phyloP scores from a whole-genome alignment of 2,329 filamentous ascomycete species.

The Sclerotiophoma versabilis region DNA sequence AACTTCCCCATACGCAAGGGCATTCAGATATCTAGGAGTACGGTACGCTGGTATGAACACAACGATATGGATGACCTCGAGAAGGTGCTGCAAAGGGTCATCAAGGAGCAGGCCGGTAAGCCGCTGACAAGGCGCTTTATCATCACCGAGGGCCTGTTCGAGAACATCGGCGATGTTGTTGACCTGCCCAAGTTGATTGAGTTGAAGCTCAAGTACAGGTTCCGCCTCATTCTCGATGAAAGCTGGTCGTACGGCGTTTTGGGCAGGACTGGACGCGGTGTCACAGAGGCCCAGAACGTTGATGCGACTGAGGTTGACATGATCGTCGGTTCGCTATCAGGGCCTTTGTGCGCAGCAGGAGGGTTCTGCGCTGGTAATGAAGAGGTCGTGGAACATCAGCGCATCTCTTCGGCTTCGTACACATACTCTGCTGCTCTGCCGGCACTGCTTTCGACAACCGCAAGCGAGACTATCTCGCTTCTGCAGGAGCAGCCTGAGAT shows the following conservation, averaged over 20 bases:
- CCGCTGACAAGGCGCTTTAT: slow-evolving; percentile 92
- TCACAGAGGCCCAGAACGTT: slow-evolving; percentile 96
- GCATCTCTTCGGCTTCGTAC: slow-evolving; percentile 89
- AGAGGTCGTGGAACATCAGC: slow-evolving; percentile 95
- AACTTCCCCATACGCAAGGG: slow-evolving; percentile 96
- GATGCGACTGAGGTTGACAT: slow-evolving; percentile 94
- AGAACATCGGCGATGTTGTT: slow-evolving; percentile 84
- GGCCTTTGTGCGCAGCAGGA: slow-evolving; percentile 88
- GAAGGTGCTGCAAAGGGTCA: slow-evolving; percentile 80
- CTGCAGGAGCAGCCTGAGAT: slow-evolving; percentile 88
- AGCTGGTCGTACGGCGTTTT: slow-evolving; percentile 97
- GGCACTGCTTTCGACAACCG: slow-evolving; percentile 92
- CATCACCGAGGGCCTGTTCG: slow-evolving; percentile 93
- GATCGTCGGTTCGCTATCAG: slow-evolving; percentile 92
- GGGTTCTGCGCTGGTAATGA: slow-evolving; percentile 93
- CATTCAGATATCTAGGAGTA: slow-evolving; percentile 89
- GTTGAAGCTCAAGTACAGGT: slow-evolving; percentile 95
- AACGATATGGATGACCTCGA: slow-evolving; percentile 96
- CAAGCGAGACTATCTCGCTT: slow-evolving; percentile 86
- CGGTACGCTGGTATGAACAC: slow-evolving; percentile 92
- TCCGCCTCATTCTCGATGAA: slow-evolving; percentile 95
- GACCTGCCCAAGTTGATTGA: slow-evolving; percentile 89
- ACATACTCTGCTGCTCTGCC: slow-evolving; percentile 95
- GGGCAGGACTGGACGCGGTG: slow-evolving; percentile 85
- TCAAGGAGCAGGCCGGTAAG: slow-evolving; percentile 86